Evolutionary conservation across 148 eudicot species (phyloP), one percentile per base, ranked within the genome.

Genomic region (Nepenthes mirabilis): DNA sequence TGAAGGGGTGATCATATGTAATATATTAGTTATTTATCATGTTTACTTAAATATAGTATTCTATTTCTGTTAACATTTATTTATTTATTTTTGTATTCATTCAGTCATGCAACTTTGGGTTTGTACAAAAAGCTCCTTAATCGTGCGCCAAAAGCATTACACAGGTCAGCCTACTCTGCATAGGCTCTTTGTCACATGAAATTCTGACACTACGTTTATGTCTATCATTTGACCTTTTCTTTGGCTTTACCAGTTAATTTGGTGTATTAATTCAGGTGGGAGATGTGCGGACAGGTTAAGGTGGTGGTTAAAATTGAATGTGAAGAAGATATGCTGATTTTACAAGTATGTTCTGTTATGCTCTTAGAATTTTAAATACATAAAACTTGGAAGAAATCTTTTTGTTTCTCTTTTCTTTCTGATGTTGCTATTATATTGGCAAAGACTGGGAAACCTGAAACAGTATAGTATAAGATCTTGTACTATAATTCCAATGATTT

Each of bases 231-330:
- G 51, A 58, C 34, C 55, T 57, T 52, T 36, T 58, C 11, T 14
- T 11, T 7, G 2, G 35, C 10, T 65, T 47, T 43, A 13, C 48
- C 36, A 9, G 23, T 23, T 33, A 34, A 51, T 65, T 59, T 62
- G 62, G 11, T 64, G 43, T 62, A 40, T 60, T 23, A 23, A 11
- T 75, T 65, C 72, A 93, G 99, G 74, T 93, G 99, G 99, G 99
- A 93, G 84, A 89, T 80, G 95, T 93, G 99, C 34, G 97, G 99
- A 55, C 97, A 93, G 80, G 95, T 93, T 60, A 93, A 93, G 71
- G 97, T 93, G 67, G 99, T 93, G 9, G 89, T 93, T 77, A 93
- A 93, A 79, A 84, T 74, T 60, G 99, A 93, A 72, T 86, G 82
- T 45, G 96, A 93, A 75, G 97, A 93, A 65, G 97, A 89, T 40